These are phyloP conservation scores for Cyclotella baltica DNA, from an alignment of 108 stramenopile species.

Conservation along the genomic window DNA sequence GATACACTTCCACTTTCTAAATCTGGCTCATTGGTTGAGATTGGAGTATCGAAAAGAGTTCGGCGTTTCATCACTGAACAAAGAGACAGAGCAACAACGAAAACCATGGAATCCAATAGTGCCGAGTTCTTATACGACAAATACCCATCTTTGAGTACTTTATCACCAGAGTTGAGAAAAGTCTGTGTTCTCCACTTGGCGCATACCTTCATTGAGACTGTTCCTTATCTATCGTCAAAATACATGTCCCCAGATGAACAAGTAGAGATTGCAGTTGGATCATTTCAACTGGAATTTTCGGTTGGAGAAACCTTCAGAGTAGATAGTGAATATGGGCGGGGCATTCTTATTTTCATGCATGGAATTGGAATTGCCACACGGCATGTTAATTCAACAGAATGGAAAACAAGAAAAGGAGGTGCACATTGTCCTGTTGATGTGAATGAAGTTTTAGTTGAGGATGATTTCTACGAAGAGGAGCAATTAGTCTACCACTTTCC, in stretches of 20 bases:
- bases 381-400: neutral
- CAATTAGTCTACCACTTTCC: conserved; percentile 45
- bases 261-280: conserved; percentile 34
- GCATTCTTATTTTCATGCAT: conserved; percentile 30
- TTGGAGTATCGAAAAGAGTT: conserved; percentile 27
- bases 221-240: conserved; percentile 58
- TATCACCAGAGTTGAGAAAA: conserved; percentile 44
- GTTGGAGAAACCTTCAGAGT: conserved; percentile 31
- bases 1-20: conserved; percentile 28
- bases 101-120: conserved; percentile 13
- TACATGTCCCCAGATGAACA: conserved; percentile 52
- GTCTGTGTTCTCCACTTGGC: conserved; percentile 36
- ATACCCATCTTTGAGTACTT: conserved; percentile 39
- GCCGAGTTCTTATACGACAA: conserved; percentile 21
- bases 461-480: conserved; percentile 33
- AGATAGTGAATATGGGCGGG: conserved; percentile 45
- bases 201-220: conserved; percentile 35
- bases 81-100: conserved; percentile 14
- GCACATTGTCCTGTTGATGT: conserved; percentile 31
- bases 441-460: conserved; percentile 52
- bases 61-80: no score
- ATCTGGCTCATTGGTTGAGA: neutral
- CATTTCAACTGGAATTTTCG: conserved; percentile 45
- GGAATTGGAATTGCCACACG: conserved; percentile 34
- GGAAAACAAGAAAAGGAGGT: conserved; percentile 11